Evolutionary conservation across 306 rosid species (phyloP), one percentile per base, ranked within the genome.

Genomic region (Cicer arietinum): DNA sequence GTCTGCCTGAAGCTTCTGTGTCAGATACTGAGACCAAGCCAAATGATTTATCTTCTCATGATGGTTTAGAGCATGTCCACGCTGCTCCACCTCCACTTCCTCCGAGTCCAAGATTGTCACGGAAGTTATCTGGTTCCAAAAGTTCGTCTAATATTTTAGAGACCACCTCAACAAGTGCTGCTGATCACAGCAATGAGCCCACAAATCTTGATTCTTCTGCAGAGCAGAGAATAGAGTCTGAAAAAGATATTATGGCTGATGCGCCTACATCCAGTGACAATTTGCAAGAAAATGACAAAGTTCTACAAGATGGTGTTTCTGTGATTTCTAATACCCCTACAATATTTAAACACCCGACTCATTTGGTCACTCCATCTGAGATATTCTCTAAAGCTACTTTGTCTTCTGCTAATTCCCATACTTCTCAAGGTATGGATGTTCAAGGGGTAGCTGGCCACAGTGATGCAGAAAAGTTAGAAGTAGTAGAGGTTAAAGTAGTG

Each of bases 341-440:
- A 67, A 40, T 45, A 41, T 89, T 75, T 78, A 84, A 84, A 73
- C 89, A 82, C 69, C 90, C 90, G 8, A 87, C 91, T 2, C 94
- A 89, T 82, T 84, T 87, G 81, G 87, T 89, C 61, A 89, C 94
- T 66, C 94, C 94, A 56, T 85, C 91, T 8, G 90, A 85, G 84
- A 80, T 87, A 78, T 80, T 84, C 78, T 85, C 90, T 16, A 82
- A 76, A 69, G 67, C 87, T 80, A 52, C 86, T 67, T 77, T 85
- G 74, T 72, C 90, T 72, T 73, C 91, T 69, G 91, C 86, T 52
- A 83, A 76, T 66, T 76, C 87, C 61, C 78, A 73, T 47, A 74
- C 53, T 71, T 79, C 84, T 79, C 84, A 83, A 73, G 88, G 83
- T 68, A 73, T 77, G 82, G 71, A 47, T 81, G 86, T 75, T 73